phyloP scores from a whole-genome alignment of 176 grass and related monocot species.

The Cenchrus americanus region DNA sequence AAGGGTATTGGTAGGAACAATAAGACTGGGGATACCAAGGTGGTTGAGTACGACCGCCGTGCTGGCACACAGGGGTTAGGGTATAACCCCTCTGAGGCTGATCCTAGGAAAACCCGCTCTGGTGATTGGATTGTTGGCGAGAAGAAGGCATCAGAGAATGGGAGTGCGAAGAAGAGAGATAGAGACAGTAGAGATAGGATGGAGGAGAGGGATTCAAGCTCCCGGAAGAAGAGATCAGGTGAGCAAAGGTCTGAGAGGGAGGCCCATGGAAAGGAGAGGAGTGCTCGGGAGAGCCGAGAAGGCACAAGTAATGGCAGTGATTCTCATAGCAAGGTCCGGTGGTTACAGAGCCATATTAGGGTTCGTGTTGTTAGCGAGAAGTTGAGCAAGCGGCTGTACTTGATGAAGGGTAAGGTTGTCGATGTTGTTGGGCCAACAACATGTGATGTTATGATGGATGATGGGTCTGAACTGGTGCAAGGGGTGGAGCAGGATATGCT shows the following conservation, averaged over 20 bases:
- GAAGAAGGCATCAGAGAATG: constrained; percentile 50
- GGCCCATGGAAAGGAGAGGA: constrained; percentile 46
- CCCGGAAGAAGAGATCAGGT: constrained; percentile 45
- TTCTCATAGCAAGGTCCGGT: constrained; percentile 48
- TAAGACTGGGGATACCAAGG: constrained; percentile 65
- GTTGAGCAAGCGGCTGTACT: constrained; percentile 69
- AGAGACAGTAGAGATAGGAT: constrained; percentile 38
- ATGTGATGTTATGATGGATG: constrained; percentile 86
- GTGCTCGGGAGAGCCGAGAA: constrained; percentile 40
- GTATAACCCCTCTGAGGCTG: constrained; percentile 63
- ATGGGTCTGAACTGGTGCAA: constrained; percentile 68
- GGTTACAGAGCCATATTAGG: constrained; percentile 87
- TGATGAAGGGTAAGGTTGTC: constrained; percentile 78
- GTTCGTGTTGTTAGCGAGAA: constrained; percentile 84
- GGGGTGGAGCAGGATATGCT: constrained; percentile 92
- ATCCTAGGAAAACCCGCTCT: constrained; percentile 73
- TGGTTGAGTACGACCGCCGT: constrained; percentile 64
- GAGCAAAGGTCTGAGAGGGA: constrained; percentile 41
- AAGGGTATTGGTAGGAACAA: constrained; percentile 82
- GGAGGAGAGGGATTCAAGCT: constrained; percentile 33
- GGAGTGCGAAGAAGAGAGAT: constrained; percentile 51
- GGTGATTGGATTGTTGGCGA: constrained; percentile 63
- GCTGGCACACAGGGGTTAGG: constrained; percentile 70
- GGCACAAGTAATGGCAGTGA: constrained; percentile 20
- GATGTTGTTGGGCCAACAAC: constrained; percentile 90